A percentile compares a stretch with the other conserved stretches of the same genome.
Evolutionary conservation across 495 filamentous ascomycete genomes (phyloP).

Genomic region (Aspergillus conjunctus): DNA sequence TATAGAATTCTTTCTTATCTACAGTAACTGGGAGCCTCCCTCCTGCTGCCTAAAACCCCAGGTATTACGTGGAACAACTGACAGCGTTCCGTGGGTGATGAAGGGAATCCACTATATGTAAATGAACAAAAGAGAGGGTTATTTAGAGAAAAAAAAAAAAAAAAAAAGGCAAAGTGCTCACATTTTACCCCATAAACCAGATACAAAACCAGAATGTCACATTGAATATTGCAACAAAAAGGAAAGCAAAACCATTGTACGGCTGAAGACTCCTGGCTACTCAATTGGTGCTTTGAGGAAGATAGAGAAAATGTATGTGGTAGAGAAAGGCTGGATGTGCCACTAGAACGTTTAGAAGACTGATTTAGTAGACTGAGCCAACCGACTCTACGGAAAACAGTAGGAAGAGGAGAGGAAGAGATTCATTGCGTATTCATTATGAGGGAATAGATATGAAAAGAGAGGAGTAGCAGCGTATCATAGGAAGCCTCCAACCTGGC

Average conservation of each 20-base stretch:
- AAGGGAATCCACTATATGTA: neutral
- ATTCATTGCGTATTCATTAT: constrained; percentile 24
- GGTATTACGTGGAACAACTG: neutral
- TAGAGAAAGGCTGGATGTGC: neutral
- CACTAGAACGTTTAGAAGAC: neutral
- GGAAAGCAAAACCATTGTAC: neutral
- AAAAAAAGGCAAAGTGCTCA: constrained; percentile 27
- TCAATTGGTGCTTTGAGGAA: neutral
- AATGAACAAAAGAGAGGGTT: neutral
- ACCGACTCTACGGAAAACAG: constrained; percentile 4
- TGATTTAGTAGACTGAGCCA: neutral
- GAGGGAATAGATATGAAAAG: constrained; percentile 19
- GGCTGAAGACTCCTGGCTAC: neutral
- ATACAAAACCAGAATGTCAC: constrained; percentile 35
- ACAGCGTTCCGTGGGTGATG: neutral
- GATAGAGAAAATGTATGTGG: neutral
- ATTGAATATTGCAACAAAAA: neutral
- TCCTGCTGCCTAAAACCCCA: neutral
- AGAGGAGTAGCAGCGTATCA: constrained; percentile 10
- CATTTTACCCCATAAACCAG: constrained; percentile 41
- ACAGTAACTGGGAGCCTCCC: neutral
- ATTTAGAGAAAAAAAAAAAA: neutral
- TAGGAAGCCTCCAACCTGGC: constrained; percentile 2
- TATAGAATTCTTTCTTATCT: neutral
- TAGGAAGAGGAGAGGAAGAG: constrained; percentile 4